phyloP scores from a whole-genome alignment of 2,329 filamentous ascomycete genomes.

The Geosmithia flava region DNA sequence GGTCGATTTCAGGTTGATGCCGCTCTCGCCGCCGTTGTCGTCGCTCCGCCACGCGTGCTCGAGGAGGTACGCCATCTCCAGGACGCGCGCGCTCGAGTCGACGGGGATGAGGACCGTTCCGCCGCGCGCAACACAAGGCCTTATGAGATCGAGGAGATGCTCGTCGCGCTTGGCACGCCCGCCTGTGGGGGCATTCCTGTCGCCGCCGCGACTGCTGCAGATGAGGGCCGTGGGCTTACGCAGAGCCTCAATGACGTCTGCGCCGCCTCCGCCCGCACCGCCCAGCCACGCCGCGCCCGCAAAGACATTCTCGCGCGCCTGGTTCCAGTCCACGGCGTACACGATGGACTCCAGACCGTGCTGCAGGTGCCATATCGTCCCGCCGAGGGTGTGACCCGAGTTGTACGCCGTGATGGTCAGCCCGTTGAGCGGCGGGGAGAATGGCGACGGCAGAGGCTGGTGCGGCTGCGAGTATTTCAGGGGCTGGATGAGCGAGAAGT shows the following conservation, averaged over 20 bases:
- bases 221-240: conserved; percentile 88
- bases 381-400: conserved; percentile 87
- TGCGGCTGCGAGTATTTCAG: conserved; percentile 96
- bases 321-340: conserved; percentile 97
- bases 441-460: conserved; percentile 75
- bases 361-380: conserved; percentile 98
- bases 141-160: conserved; percentile 71
- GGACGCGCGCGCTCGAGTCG: conserved; percentile 86
- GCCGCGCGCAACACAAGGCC: conserved; percentile 62
- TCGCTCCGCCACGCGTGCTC: conserved; percentile 83
- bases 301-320: conserved; percentile 90
- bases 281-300: conserved; percentile 90
- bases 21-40: conserved; percentile 35
- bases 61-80: conserved; percentile 83
- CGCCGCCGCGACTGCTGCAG: conserved; percentile 75
- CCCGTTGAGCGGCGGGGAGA: conserved; percentile 78
- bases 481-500: conserved; percentile 82
- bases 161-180: conserved; percentile 77
- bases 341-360: conserved; percentile 94
- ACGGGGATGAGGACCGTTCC: conserved; percentile 89
- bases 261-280: conserved; percentile 41
- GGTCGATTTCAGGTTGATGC: conserved; percentile 32
- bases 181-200: conserved; percentile 56
- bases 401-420: conserved; percentile 95
- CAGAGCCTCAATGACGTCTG: conserved; percentile 86